Evolutionary conservation across 768 basidiomycete species (phyloP).

Genomic region (Ephemerocybe angulata): DNA sequence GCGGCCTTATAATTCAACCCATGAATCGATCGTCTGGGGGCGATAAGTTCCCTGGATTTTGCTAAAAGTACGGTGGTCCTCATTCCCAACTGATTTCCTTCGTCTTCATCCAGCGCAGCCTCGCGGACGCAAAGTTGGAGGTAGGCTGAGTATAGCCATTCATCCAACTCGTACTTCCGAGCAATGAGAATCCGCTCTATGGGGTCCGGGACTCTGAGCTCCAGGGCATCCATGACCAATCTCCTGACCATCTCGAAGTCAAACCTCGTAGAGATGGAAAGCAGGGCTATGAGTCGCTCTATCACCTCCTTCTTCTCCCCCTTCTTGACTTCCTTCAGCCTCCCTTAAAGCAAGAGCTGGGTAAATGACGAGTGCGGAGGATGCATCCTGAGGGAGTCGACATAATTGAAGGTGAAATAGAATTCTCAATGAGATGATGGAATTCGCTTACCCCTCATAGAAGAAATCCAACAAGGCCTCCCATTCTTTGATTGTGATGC

Average conservation of each 20-base stretch:
- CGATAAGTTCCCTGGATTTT: slow-evolving; percentile 4
- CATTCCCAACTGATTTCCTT: slow-evolving; percentile 27
- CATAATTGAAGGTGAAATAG: background rate
- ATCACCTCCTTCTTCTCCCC: background rate
- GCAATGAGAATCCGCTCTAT: slow-evolving; percentile 37
- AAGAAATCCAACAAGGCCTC: slow-evolving; percentile 37
- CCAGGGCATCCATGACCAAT: slow-evolving; percentile 26
- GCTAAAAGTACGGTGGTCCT: background rate
- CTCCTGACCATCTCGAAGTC: slow-evolving; percentile 33
- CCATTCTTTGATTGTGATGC: slow-evolving; percentile 31
- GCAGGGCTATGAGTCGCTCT: background rate
- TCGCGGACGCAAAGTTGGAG: slow-evolving; percentile 30
- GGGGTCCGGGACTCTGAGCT: slow-evolving; percentile 16
- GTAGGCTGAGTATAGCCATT: slow-evolving; percentile 39
- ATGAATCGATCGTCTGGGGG: too few species aligned
- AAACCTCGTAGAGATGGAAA: slow-evolving; percentile 30
- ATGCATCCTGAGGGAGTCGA: background rate
- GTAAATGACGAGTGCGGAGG: slow-evolving; percentile 29
- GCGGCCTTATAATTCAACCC: too few species aligned
- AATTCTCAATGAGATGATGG: background rate
- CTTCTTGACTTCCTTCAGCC: background rate
- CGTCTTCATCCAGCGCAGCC: slow-evolving; percentile 27
- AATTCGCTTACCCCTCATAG: slow-evolving; percentile 31
- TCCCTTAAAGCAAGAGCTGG: too few species aligned
- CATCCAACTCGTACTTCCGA: slow-evolving; percentile 31